Base-by-base conservation (phyloP, 2,329 filamentous ascomycete species). In the Fusarium phyllophilum region DNA sequence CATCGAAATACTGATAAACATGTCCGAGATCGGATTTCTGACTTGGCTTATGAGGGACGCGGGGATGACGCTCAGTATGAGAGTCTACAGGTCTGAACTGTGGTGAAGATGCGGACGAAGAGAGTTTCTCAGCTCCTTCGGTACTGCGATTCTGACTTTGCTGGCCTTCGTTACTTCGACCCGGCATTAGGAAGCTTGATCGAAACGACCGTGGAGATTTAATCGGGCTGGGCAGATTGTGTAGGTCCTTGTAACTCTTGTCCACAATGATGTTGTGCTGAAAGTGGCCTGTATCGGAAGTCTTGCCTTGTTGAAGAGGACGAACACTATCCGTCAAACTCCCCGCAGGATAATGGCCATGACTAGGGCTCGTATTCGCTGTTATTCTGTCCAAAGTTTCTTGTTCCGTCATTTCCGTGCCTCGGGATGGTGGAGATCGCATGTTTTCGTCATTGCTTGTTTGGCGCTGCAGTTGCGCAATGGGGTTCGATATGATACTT, bases 1-100 rank as follows among this genome's bases (percentile, higher is more conserved):
- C 96, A 49, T 94, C 90, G 78, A 98, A 98, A 81, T 97, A 97
- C 81, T 98, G 90, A 82, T 96, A 93, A 77, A 98, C 97, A 74
- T 89, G 92, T 58, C 79, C 79, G 91, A 62, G 89, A 79, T 66
- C 68, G n/a, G 73, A 68, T 41, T 76, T 75, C 39, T 70, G 73
- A 33, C 66, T 77, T 14, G 75, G 70, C 38, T 75, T 77, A 26
- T 73, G 69, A 17, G 78, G 72, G 46, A 69, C 55, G 31, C 74
- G 73, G 17, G 76, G 71, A 33, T 73, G 73, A 18, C 59, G 70
- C 41, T 61, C 66, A 41, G 39, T 62, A 8, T 73, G 77, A 10
- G 80, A 80, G 68, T 90, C 87, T n/a, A 83, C 78, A 5, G 85
- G 85, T 45, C 85, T 82, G 57, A 93, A 86, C 52, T 87, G 88